Evolutionary conservation across 176 grass and related monocot species (phyloP).

Genomic region (Avena insularis): DNA sequence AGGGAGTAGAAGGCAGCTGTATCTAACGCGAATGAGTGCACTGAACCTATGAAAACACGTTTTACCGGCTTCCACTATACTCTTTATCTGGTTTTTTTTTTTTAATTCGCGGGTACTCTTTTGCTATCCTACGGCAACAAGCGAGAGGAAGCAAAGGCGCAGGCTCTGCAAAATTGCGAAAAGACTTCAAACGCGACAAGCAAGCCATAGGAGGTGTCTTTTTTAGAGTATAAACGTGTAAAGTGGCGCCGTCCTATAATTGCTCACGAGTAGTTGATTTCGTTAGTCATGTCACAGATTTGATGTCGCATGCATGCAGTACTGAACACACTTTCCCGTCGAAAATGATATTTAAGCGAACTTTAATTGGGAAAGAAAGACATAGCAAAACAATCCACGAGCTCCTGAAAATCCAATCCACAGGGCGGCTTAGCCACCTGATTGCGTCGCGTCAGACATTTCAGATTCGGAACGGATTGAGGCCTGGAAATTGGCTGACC

Average conservation of each 20-base stretch:
- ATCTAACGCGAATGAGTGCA: background rate
- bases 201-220: background rate
- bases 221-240: background rate
- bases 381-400: background rate
- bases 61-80: background rate
- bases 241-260: conserved; percentile 15
- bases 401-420: background rate
- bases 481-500: conserved; percentile 26
- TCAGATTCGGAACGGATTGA: background rate
- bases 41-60: background rate
- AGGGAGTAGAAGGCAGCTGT: background rate
- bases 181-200: conserved; percentile 35
- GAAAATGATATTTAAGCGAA: background rate
- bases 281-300: background rate
- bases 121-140: background rate
- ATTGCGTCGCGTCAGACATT: background rate
- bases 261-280: background rate
- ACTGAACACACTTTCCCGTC: conserved; percentile 5
- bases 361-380: conserved; percentile 17
- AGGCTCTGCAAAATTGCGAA: background rate
- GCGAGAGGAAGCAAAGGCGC: background rate
- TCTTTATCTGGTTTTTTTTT: background rate
- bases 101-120: background rate
- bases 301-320: background rate
- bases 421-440: too few species aligned